These are phyloP conservation scores for Albatrellus sp. DNA, from an alignment of 1,284 basidiomycete genomes.

Conservation along the genomic window DNA sequence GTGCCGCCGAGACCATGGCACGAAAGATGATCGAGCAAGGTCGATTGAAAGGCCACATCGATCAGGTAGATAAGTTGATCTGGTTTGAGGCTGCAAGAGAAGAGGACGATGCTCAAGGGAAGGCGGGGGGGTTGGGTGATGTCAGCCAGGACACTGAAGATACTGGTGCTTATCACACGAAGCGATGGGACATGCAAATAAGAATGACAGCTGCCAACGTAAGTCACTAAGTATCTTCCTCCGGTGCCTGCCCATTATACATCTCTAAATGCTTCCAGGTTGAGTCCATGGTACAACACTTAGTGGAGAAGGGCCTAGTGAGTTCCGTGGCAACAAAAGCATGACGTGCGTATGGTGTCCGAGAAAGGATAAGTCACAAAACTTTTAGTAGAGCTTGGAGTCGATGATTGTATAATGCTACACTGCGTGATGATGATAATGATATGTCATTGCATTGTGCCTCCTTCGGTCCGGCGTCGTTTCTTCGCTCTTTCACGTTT, in stretches of 20 bases:
- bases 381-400: constrained; percentile 2
- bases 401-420: constrained; percentile 9
- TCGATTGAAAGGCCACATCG: constrained; percentile 80
- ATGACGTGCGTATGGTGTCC: constrained; percentile 11
- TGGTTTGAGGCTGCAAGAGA: constrained; percentile 78
- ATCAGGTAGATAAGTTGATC: constrained; percentile 87
- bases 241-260: background rate
- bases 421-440: background rate
- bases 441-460: constrained; percentile 9
- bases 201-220: constrained; percentile 77
- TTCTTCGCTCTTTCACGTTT: constrained; percentile 77
- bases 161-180: constrained; percentile 79
- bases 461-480: constrained; percentile 38
- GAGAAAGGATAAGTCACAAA: too few relatives aligned
- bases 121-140: constrained; percentile 84
- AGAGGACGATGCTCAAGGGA: constrained; percentile 83
- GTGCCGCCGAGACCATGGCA: constrained; percentile 88
- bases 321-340: constrained; percentile 21
- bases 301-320: constrained; percentile 58
- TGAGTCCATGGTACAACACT: constrained; percentile 69
- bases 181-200: constrained; percentile 87
- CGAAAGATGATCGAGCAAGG: constrained; percentile 95
- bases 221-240: constrained; percentile 12
- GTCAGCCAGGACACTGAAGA: constrained; percentile 75
- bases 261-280: constrained; percentile 31